Evolutionary conservation across 768 basidiomycete genomes (phyloP), one percentile per base, ranked within the genome.

Genomic region (Amanita pallidorosea): DNA sequence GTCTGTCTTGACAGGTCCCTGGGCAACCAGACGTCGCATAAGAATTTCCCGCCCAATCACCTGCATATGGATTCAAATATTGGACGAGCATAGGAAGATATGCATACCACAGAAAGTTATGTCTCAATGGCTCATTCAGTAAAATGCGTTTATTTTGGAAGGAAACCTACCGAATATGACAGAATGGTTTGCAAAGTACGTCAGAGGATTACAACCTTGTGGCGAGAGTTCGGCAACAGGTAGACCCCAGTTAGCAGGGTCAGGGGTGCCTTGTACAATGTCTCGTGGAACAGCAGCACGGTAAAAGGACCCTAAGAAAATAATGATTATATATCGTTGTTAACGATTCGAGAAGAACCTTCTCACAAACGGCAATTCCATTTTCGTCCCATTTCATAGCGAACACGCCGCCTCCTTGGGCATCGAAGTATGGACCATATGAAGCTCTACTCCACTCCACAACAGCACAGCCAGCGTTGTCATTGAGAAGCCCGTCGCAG

Each of bases 341-440:
- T 36, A 7, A 25, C 1, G 7, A n/a, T 18, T 2, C 13, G 47
- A 7, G 4, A 25, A 48, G 12, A 8, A 1, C 9, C 86, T 62
- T 17, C 88, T 62, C 54, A 89, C 87, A 89, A 55, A 88, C 75
- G 36, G 80, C 76, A 51, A 90, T 88, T 2, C 81, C 80, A 53
- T 71, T 73, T 53, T 80, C 76, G 59, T 91, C 86, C 91, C 91
- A 93, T 57, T 85, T 84, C 86, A 90, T 89, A 1, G 81, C 88
- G 61, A 88, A 92, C 2, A 90, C 81, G 3, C 91, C 91, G 4
- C 91, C 91, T 8, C 84, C 79, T 59, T 79, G 80, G 1, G 74
- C 73, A 54, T 92, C 90, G 61, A 92, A 92, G 47, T 75, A 77
- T 34, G 84, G 81, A 0, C 91, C 91, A 64, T 88, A 93, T 0